These are phyloP conservation scores for Aspergillus vadensis DNA, from an alignment of 2,329 filamentous ascomycete species.

Conservation along the genomic window DNA sequence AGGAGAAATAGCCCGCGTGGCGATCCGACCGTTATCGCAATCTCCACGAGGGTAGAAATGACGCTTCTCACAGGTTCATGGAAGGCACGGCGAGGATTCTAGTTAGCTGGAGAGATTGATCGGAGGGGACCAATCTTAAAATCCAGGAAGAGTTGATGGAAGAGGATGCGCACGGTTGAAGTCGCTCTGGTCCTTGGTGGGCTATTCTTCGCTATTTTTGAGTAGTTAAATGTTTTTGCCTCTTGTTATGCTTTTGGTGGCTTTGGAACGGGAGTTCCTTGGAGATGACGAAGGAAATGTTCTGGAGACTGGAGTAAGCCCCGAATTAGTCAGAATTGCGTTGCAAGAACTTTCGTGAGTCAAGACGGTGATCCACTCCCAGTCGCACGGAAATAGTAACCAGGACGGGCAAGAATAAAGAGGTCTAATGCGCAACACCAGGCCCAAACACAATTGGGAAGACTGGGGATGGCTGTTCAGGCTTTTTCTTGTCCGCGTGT, in stretches of 20 bases:
- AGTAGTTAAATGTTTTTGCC: neutral
- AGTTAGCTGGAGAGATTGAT: neutral
- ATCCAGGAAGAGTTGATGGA: neutral
- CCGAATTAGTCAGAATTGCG: neutral
- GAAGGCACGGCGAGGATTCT: conserved; percentile 13
- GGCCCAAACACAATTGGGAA: neutral
- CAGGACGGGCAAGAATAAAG: neutral
- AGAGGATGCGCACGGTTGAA: neutral
- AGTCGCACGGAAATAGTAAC: neutral
- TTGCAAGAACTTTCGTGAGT: neutral
- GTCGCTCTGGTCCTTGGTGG: neutral
- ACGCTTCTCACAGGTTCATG: conserved; percentile 23
- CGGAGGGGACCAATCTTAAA: neutral
- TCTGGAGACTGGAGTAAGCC: neutral
- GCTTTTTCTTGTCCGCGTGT: neutral
- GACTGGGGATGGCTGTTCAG: neutral
- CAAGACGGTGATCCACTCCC: neutral
- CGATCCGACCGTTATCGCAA: conserved; percentile 23
- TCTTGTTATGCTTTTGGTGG: neutral
- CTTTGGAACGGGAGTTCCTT: neutral
- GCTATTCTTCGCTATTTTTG: neutral
- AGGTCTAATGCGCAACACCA: neutral
- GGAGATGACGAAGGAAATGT: neutral
- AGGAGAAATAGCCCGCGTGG: conserved; percentile 21
- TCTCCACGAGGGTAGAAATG: conserved; percentile 26